Evolutionary conservation across 257 asterid species (phyloP).

Genomic region (Solanum pinnatisectum): DNA sequence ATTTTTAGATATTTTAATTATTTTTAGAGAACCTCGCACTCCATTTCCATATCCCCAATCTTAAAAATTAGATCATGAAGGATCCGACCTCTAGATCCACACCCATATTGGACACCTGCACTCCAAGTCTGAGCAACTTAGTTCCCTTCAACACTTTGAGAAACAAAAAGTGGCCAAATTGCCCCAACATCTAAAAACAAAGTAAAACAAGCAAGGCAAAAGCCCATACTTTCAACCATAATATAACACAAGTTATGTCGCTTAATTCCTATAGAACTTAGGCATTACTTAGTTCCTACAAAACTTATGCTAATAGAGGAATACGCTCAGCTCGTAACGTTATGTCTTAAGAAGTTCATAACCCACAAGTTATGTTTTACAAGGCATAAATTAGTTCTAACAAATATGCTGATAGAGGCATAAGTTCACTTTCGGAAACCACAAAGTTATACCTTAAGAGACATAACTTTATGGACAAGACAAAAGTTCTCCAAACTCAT

Average conservation of each 20-base stretch:
- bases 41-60: no score
- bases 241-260: neutral
- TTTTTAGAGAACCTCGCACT: no score
- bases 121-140: no score
- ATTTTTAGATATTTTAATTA: no score
- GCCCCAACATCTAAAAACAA: neutral
- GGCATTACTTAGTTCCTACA: neutral
- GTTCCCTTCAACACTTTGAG: neutral
- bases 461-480: neutral
- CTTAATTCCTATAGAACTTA: neutral
- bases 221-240: neutral
- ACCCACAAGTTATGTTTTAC: neutral
- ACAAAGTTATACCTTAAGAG: neutral
- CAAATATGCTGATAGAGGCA: neutral
- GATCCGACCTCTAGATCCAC: no score
- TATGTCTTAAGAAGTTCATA: neutral
- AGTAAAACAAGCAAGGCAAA: no score
- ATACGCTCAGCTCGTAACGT: neutral
- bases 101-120: no score
- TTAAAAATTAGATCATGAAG: no score
- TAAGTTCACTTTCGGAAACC: neutral
- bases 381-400: neutral
- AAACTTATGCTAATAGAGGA: neutral
- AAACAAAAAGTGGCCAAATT: neutral
- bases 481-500: neutral